Base-by-base conservation (phyloP, 2,329 filamentous ascomycete genomes). In the Colletotrichum brevisporum region DNA sequence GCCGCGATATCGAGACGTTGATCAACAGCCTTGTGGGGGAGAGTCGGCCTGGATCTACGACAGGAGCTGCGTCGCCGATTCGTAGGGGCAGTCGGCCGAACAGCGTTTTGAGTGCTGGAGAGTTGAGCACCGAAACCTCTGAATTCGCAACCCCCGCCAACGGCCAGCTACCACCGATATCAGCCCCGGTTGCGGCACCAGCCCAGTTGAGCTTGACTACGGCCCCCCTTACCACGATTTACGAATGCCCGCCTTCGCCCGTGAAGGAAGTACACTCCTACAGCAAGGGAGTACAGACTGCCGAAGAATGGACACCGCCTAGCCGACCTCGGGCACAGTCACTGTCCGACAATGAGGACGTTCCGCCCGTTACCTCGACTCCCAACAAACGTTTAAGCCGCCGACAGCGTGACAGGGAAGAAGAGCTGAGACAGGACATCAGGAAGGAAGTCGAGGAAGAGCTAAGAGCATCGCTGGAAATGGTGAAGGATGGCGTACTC, bases 251-350 rank as follows among this genome's bases (percentile, higher is more conserved):
- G 2, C 92, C 93, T 1, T 91, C 90, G 21, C 90, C 92, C 41
- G 89, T 91, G 63, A 89, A 92, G 72, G 96, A 99, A 80, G 86
- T 97, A 69, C 94, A 97, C 77, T 97, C 94, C 61, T 99, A 99
- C 85, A 98, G 93, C 86, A 98, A 98, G 83, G 95, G 91, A 64
- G 94, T 98, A 24, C 97, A 99, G 81, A 98, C 96, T 16, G 90
- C 92, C 24, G 92, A 94, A 75, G 90, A 91, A 71, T 93, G 93
- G 89, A 84, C 86, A 18, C 83, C 85, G 65, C 83, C 87, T 31
- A 83, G 85, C 41, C 84, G 86, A 39, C 82, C 86, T 1, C 85
- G 86, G 58, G 86, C 84, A 4, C 84, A 86, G 55, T 86, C 89
- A 9, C 86, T 88, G 26, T 90, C 90, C 16, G 91, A 94, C 36